Evolutionary conservation across 345 rosid species (phyloP).

Genomic region (Gossypium arboreum): DNA sequence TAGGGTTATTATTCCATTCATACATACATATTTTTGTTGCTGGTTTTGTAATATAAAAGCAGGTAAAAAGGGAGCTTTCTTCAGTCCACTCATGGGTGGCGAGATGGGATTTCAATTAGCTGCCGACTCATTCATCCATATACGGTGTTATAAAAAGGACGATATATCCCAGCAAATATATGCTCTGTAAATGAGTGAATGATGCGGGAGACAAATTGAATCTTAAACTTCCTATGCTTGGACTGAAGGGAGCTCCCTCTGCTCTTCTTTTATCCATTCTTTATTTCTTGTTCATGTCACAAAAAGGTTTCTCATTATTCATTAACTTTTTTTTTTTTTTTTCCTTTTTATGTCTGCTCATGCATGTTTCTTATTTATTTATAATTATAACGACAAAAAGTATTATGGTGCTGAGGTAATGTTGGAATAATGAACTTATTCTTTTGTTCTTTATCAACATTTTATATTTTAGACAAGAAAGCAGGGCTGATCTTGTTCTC

Average conservation of each 20-base stretch:
- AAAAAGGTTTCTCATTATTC: not conserved
- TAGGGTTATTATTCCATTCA: too few species aligned
- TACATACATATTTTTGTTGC: too few species aligned
- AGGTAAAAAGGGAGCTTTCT: constrained; percentile 66
- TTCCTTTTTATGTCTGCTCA: too few species aligned
- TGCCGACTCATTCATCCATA: constrained; percentile 99
- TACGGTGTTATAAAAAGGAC: constrained; percentile 41
- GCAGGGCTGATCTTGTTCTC: too few species aligned
- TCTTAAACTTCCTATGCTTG: constrained; percentile 71
- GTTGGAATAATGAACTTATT: constrained; percentile 3
- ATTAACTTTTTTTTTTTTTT: too few species aligned
- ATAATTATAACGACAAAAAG: not conserved
- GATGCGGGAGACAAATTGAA: constrained; percentile 91
- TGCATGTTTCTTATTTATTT: too few species aligned
- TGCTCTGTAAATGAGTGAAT: constrained; percentile 83
- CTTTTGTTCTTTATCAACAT: not conserved
- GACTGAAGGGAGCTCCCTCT: constrained; percentile 99
- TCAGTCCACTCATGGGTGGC: constrained; percentile 80
- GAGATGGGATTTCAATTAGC: constrained; percentile 73
- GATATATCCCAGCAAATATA: not conserved
- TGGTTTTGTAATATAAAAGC: too few species aligned
- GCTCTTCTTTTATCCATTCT: not conserved
- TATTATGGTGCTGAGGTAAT: constrained; percentile 7
- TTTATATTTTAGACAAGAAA: not conserved
- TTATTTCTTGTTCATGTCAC: not conserved